phyloP scores from a whole-genome alignment of 257 asterid species.

The Galeopsis tetrahit region DNA sequence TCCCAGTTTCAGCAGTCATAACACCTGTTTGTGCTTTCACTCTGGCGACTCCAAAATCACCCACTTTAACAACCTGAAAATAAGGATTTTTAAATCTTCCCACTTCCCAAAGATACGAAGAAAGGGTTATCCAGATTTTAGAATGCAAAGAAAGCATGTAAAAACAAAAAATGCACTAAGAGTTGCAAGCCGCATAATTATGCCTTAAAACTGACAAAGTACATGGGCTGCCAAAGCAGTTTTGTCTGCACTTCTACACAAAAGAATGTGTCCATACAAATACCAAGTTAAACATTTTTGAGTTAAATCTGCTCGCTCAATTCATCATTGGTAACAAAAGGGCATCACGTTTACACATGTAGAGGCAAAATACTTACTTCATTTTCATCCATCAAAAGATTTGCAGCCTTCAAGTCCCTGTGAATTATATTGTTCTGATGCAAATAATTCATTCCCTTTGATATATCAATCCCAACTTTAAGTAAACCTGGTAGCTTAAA shows the following conservation, averaged over 20 bases:
- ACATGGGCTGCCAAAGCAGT: neutral
- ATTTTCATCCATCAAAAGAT: constrained; percentile 87
- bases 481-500: constrained; percentile 77
- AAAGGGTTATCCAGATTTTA: neutral
- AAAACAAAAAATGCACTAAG: neutral
- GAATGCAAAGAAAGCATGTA: neutral
- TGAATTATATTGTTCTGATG: constrained; percentile 91
- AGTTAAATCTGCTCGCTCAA: constrained; percentile 13
- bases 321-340: neutral
- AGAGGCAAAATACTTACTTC: constrained; percentile 53
- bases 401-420: constrained; percentile 90
- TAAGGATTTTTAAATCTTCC: constrained; percentile 30
- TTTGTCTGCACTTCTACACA: constrained; percentile 7
- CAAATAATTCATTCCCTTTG: constrained; percentile 90
- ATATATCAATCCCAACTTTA: constrained; percentile 80
- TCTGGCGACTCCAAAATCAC: constrained; percentile 99
- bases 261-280: constrained; percentile 10
- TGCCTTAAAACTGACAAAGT: constrained; percentile 17
- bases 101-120: constrained; percentile 23
- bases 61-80: constrained; percentile 91
- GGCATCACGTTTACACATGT: neutral
- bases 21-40: constrained; percentile 96
- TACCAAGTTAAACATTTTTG: neutral
- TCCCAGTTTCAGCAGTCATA: constrained; percentile 99
- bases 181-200: constrained; percentile 8